Conservation (phyloP, 202 grass and related monocot genomes). For the Zoysia matrella region DNA sequence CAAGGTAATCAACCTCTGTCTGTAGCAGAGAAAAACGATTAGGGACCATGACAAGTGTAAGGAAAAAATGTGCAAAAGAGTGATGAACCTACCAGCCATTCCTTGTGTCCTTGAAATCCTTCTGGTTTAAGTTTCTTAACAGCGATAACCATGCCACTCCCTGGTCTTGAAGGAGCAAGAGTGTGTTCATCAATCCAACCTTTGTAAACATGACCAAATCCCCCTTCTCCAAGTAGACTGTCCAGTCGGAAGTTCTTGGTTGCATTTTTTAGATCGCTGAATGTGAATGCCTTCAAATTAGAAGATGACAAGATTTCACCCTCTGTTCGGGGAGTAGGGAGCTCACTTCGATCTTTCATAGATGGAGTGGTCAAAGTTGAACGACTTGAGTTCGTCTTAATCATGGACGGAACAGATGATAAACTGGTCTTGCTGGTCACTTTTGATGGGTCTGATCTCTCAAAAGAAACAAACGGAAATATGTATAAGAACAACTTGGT, state of each 20-base stretch:
- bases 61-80: slow-evolving; percentile 13
- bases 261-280: slow-evolving; percentile 75
- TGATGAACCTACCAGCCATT: slow-evolving; percentile 81
- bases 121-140: slow-evolving; percentile 95
- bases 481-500: slow-evolving; percentile 40
- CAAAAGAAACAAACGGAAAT: slow-evolving; percentile 25
- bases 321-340: slow-evolving; percentile 69
- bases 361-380: slow-evolving; percentile 68
- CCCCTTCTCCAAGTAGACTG: slow-evolving; percentile 89
- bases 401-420: slow-evolving; percentile 57
- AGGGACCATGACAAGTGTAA: slow-evolving; percentile 22
- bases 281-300: slow-evolving; percentile 84
- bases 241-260: slow-evolving; percentile 85
- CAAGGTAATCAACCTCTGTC: slow-evolving; percentile 97
- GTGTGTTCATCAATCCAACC: slow-evolving; percentile 94
- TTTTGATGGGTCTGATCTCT: slow-evolving; percentile 65
- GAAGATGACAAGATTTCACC: slow-evolving; percentile 82
- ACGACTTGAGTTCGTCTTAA: slow-evolving; percentile 58
- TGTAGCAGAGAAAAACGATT: slow-evolving; percentile 45
- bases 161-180: slow-evolving; percentile 68
- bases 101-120: slow-evolving; percentile 96
- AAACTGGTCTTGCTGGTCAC: slow-evolving; percentile 74
- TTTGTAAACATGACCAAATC: slow-evolving; percentile 92
- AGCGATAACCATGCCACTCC: slow-evolving; percentile 82
- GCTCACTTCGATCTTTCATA: slow-evolving; percentile 54